Evolutionary conservation across 441 rosid species (phyloP).

Genomic region (Omphalea diandra): DNA sequence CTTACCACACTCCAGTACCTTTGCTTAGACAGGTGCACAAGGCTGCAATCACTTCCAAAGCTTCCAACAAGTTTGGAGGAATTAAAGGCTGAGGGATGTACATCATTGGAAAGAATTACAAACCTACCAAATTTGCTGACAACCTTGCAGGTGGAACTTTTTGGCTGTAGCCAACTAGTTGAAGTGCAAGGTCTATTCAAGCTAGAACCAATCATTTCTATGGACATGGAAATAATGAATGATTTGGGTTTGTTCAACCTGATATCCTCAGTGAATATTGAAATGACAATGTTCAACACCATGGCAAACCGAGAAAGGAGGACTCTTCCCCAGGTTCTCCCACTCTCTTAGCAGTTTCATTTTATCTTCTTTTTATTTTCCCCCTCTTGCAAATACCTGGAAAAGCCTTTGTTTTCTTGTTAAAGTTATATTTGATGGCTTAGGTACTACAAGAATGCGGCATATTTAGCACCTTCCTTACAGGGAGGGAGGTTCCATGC

Average conservation of each 20-base stretch:
- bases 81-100: conserved; percentile 21
- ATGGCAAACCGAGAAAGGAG: conserved; percentile 16
- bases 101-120: conserved; percentile 24
- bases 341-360: background rate
- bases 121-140: conserved; percentile 16
- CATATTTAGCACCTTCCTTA: conserved; percentile 22
- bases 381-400: too few relatives aligned
- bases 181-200: conserved; percentile 24
- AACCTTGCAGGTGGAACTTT: conserved; percentile 13
- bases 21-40: conserved; percentile 15
- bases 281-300: conserved; percentile 13
- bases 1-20: conserved; percentile 18
- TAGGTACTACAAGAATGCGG: conserved; percentile 28
- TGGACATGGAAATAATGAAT: conserved; percentile 14
- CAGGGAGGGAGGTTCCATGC: conserved; percentile 20
- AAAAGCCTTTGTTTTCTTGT: too few relatives aligned
- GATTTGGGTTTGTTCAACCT: conserved; percentile 9
- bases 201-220: conserved; percentile 11
- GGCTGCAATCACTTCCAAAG: conserved; percentile 18
- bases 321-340: conserved; percentile 22
- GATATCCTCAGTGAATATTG: background rate
- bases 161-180: conserved; percentile 21
- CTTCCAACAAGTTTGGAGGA: conserved; percentile 24
- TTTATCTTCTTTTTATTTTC: background rate
- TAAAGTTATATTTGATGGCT: background rate